These are phyloP conservation scores for Plenodomus biglobosus DNA, from an alignment of 2,329 filamentous ascomycete genomes.

Conservation along the genomic window DNA sequence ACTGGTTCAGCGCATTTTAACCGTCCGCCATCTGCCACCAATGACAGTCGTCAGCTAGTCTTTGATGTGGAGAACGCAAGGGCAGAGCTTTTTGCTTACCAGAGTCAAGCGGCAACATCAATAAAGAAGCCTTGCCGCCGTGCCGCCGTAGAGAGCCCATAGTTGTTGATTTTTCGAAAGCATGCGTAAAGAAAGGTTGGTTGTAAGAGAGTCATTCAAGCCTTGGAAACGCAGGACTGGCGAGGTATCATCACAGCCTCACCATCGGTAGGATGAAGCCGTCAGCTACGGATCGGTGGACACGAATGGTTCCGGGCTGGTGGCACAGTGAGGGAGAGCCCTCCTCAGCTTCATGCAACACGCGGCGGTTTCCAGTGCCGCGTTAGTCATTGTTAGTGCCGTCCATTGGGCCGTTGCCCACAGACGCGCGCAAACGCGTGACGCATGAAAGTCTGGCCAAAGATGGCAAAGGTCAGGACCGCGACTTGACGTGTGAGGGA, in stretches of 20 bases:
- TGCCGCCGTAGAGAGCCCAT: neutral
- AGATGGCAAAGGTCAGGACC: neutral
- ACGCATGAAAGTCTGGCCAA: neutral
- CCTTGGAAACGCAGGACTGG: neutral
- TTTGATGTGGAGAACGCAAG: neutral
- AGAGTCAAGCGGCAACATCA: neutral
- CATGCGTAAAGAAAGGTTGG: neutral
- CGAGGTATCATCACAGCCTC: neutral
- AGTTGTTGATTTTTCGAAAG: neutral
- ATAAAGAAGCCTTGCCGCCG: neutral
- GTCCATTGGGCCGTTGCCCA: too few species aligned
- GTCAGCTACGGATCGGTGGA: neutral
- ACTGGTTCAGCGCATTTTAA: neutral
- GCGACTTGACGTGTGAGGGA: neutral
- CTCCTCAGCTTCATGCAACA: slow-evolving; percentile 15
- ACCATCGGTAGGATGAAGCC: neutral
- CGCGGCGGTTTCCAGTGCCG: slow-evolving; percentile 14
- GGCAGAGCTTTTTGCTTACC: neutral
- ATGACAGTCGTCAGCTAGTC: neutral
- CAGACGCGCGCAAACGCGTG: slow-evolving; percentile 21
- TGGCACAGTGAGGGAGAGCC: slow-evolving; percentile 12
- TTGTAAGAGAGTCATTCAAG: neutral
- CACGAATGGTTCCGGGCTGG: slow-evolving; percentile 1
- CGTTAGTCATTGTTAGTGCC: slow-evolving; percentile 11
- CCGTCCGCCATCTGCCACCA: neutral